These are phyloP conservation scores for Rhizoclosmatium sp. DNA, from an alignment of 192 early-diverging fungal species.

Conservation along the genomic window DNA sequence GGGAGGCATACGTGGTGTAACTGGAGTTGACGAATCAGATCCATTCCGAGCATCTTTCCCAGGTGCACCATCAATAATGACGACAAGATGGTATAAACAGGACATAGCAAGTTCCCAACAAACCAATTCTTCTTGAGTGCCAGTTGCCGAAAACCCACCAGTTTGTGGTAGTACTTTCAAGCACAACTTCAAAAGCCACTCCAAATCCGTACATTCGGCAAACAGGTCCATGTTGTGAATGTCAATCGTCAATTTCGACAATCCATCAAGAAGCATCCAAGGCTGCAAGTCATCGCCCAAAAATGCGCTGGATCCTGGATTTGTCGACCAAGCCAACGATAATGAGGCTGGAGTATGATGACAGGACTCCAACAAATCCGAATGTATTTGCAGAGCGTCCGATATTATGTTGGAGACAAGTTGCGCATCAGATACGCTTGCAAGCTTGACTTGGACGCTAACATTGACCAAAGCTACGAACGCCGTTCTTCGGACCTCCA, in stretches of 20 bases:
- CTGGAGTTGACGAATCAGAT: background rate
- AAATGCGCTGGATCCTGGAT: background rate
- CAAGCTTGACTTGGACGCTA: background rate
- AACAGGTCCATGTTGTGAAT: slow-evolving; percentile 16
- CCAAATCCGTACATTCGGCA: background rate
- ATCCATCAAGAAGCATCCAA: slow-evolving; percentile 2
- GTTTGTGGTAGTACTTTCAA: slow-evolving; percentile 1
- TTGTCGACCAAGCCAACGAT: background rate
- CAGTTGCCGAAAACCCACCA: background rate
- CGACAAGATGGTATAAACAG: slow-evolving; percentile 25
- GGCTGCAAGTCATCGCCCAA: slow-evolving; percentile 21
- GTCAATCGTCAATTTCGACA: slow-evolving; percentile 12
- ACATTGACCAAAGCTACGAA: slow-evolving; percentile 5
- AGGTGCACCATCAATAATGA: slow-evolving; percentile 23
- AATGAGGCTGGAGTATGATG: background rate
- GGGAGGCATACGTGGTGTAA: background rate
- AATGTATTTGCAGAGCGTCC: slow-evolving; percentile 14
- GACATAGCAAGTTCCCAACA: slow-evolving; percentile 12
- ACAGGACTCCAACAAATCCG: slow-evolving; percentile 6
- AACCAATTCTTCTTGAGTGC: background rate
- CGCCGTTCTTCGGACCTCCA: slow-evolving; percentile 19
- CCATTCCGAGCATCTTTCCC: background rate
- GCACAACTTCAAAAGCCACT: background rate
- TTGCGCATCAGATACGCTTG: background rate
- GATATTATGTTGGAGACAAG: background rate